These are phyloP conservation scores for Myxozyma neglecta DNA, from an alignment of 805 yeast genomes.

Conservation along the genomic window DNA sequence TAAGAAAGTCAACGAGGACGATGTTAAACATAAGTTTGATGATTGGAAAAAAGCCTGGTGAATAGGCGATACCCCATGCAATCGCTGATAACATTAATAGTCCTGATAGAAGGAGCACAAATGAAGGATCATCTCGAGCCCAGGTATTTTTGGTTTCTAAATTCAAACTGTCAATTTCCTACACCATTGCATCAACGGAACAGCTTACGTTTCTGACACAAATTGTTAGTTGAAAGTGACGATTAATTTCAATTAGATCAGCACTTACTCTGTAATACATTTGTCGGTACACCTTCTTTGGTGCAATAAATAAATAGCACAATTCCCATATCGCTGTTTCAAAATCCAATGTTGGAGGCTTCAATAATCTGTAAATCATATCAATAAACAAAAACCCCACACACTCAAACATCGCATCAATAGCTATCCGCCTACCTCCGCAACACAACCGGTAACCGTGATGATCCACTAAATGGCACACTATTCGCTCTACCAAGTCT, in stretches of 20 bases:
- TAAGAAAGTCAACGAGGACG: constrained; percentile 80
- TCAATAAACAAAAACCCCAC: background rate
- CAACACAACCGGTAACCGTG: constrained; percentile 25
- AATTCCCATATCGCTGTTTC: constrained; percentile 95
- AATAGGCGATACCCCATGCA: constrained; percentile 87
- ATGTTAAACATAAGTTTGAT: constrained; percentile 70
- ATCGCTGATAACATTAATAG: constrained; percentile 72
- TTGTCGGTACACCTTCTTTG: constrained; percentile 78
- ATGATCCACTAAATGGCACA: constrained; percentile 2
- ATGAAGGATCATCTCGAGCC: constrained; percentile 92
- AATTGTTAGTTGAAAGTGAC: background rate
- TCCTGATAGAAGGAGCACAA: constrained; percentile 67
- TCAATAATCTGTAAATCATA: constrained; percentile 47
- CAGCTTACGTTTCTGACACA: constrained; percentile 24
- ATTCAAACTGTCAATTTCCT: background rate
- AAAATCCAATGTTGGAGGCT: constrained; percentile 81
- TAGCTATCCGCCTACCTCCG: constrained; percentile 13
- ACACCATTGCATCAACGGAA: too few species aligned
- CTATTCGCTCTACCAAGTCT: constrained; percentile 2
- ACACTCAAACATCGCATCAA: background rate
- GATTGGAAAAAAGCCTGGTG: constrained; percentile 61
- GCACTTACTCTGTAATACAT: constrained; percentile 61
- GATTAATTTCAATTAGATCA: background rate
- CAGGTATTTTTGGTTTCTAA: constrained; percentile 70
- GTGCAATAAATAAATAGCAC: constrained; percentile 66